Conservation (phyloP, 768 basidiomycete genomes). For the Amanita rubescens region DNA sequence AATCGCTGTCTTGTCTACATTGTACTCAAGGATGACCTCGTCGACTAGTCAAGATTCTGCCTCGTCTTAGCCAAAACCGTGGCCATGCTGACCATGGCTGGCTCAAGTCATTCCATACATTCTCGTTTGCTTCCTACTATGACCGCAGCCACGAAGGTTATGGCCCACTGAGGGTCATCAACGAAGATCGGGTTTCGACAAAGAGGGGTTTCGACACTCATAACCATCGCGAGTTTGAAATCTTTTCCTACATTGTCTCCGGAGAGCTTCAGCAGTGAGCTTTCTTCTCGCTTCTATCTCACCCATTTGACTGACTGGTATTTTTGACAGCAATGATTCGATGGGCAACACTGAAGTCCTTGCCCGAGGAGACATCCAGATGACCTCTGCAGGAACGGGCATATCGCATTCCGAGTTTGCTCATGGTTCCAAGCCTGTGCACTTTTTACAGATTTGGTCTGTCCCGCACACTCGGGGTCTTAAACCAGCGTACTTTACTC, state of each 20-base stretch:
- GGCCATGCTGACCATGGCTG: slow-evolving; percentile 77
- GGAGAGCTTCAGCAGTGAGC: slow-evolving; percentile 81
- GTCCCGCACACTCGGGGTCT: slow-evolving; percentile 38
- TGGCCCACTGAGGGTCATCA: slow-evolving; percentile 80
- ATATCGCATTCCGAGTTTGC: slow-evolving; percentile 72
- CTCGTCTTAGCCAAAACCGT: slow-evolving; percentile 54
- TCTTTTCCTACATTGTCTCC: slow-evolving; percentile 80
- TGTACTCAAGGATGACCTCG: slow-evolving; percentile 13
- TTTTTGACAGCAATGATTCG: slow-evolving; percentile 65
- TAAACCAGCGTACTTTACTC: slow-evolving; percentile 77
- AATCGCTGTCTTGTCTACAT: background rate
- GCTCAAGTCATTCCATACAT: slow-evolving; percentile 85
- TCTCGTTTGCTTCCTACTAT: slow-evolving; percentile 63
- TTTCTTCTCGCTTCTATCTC: slow-evolving; percentile 3
- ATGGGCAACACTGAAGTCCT: slow-evolving; percentile 90
- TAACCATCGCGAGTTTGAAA: slow-evolving; percentile 80
- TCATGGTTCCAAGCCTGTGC: slow-evolving; percentile 33
- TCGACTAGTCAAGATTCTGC: slow-evolving; percentile 33
- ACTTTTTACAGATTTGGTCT: slow-evolving; percentile 51
- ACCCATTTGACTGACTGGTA: background rate
- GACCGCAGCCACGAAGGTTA: slow-evolving; percentile 50
- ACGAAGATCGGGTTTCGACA: slow-evolving; percentile 82
- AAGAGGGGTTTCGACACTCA: slow-evolving; percentile 81
- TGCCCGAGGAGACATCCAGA: slow-evolving; percentile 82
- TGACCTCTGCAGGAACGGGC: slow-evolving; percentile 89